These are phyloP conservation scores for Pistacia integerrima DNA, from an alignment of 345 rosid species.

Conservation along the genomic window DNA sequence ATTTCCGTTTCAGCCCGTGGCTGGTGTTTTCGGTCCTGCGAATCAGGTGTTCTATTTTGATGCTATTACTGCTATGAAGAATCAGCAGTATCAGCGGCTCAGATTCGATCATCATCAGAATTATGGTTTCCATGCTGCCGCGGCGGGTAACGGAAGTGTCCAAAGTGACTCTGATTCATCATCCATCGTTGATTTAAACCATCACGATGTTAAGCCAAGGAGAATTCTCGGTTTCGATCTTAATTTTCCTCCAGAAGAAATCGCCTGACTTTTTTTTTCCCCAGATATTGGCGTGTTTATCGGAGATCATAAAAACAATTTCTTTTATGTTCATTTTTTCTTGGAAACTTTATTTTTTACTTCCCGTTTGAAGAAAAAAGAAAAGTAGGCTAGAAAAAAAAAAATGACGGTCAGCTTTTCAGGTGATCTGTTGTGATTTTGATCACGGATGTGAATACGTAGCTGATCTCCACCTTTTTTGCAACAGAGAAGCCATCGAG, in stretches of 20 bases:
- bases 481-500: slow-evolving; percentile 24
- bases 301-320: slow-evolving; percentile 1
- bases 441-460: slow-evolving; percentile 29
- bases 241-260: slow-evolving; percentile 58
- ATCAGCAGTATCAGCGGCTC: slow-evolving; percentile 33
- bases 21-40: slow-evolving; percentile 20
- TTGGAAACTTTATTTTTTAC: neutral
- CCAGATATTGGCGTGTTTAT: neutral
- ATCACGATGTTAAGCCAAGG: slow-evolving; percentile 25
- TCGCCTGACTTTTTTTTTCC: slow-evolving; percentile 31
- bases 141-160: slow-evolving; percentile 26
- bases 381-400: slow-evolving; percentile 12
- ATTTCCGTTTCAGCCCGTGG: slow-evolving; percentile 34
- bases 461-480: slow-evolving; percentile 33
- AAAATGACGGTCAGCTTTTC: slow-evolving; percentile 14
- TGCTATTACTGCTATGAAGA: slow-evolving; percentile 27
- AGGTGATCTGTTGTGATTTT: slow-evolving; percentile 19
- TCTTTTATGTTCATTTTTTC: slow-evolving; percentile 5
- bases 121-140: slow-evolving; percentile 15
- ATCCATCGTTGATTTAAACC: slow-evolving; percentile 44
- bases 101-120: slow-evolving; percentile 26
- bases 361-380: neutral
- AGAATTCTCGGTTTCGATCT: slow-evolving; percentile 63
- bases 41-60: slow-evolving; percentile 36
- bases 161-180: slow-evolving; percentile 71